A percentile compares a stretch with the other conserved stretches of the same genome.
Evolutionary conservation across 1,284 basidiomycete genomes (phyloP).

Genomic region (Irpex sp.): DNA sequence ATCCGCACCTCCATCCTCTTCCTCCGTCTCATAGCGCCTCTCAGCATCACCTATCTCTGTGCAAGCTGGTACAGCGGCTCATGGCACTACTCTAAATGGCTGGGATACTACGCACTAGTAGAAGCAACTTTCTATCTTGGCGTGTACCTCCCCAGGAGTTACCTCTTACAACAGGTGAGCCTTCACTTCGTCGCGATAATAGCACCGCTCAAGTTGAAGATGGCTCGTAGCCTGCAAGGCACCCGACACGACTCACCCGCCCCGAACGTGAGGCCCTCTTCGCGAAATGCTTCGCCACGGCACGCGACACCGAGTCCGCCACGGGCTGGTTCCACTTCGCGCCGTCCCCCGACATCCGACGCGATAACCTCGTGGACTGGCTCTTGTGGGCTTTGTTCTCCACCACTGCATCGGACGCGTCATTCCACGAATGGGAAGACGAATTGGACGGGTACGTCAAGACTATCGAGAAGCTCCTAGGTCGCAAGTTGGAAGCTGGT

Average conservation of each 20-base stretch:
- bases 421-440: slow-evolving; percentile 40
- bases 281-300: slow-evolving; percentile 37
- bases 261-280: slow-evolving; percentile 47
- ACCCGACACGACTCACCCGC: slow-evolving; percentile 36
- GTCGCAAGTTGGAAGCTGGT: slow-evolving; percentile 36
- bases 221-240: slow-evolving; percentile 34
- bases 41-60: slow-evolving; percentile 40
- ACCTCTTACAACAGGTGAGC: slow-evolving; percentile 45
- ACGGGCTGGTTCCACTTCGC: slow-evolving; percentile 52
- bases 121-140: slow-evolving; percentile 49
- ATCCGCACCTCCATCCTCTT: slow-evolving; percentile 44
- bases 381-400: slow-evolving; percentile 62
- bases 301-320: slow-evolving; percentile 33
- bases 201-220: neutral
- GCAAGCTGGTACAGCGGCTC: slow-evolving; percentile 24
- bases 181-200: neutral
- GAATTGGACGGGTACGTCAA: slow-evolving; percentile 45
- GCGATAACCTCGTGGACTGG: slow-evolving; percentile 56
- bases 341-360: slow-evolving; percentile 28
- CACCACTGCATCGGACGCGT: slow-evolving; percentile 23
- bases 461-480: slow-evolving; percentile 34
- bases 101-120: slow-evolving; percentile 32
- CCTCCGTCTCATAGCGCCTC: slow-evolving; percentile 47
- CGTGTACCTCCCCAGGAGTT: slow-evolving; percentile 46
- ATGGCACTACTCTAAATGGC: slow-evolving; percentile 27